Percentiles rank a stretch among this genome's conserved stretches.
phyloP scores from a whole-genome alignment of 306 rosid genomes.

The Vicia faba region DNA sequence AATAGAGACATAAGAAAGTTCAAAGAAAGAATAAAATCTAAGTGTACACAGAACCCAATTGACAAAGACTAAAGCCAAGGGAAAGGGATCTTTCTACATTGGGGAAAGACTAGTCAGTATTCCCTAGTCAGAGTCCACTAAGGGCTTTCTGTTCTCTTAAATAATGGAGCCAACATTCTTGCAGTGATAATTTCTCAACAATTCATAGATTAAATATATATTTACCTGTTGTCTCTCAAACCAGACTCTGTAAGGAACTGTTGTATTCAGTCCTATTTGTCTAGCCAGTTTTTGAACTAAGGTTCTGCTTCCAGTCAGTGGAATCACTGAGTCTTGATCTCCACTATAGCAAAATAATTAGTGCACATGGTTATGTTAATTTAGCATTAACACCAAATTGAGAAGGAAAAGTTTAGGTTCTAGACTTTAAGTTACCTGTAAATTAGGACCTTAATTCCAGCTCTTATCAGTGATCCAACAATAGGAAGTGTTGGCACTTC shows the following conservation, averaged over 20 bases:
- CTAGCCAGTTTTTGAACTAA: constrained; percentile 72
- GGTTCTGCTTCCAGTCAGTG: constrained; percentile 87
- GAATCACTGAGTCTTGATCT: constrained; percentile 97
- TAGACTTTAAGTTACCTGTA: constrained; percentile 66
- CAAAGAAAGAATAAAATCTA: constrained; percentile 19
- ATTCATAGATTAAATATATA: constrained; percentile 10
- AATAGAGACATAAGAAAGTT: constrained; percentile 28
- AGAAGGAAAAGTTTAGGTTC: constrained; percentile 2
- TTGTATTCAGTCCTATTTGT: constrained; percentile 64
- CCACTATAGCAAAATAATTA: constrained; percentile 58
- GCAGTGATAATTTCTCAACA: not conserved
- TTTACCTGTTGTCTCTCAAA: constrained; percentile 83
- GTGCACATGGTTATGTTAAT: constrained; percentile 22
- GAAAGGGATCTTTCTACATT: constrained; percentile 10
- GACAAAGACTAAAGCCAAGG: constrained; percentile 28
- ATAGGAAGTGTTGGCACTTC: constrained; percentile 84
- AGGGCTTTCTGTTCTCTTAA: constrained; percentile 22
- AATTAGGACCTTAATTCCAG: constrained; percentile 78
- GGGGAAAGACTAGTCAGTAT: constrained; percentile 6
- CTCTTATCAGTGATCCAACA: constrained; percentile 67
- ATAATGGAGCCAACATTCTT: constrained; percentile 12
- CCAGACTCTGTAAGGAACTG: constrained; percentile 92
- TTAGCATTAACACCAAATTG: constrained; percentile 16
- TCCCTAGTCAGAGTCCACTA: constrained; percentile 7
- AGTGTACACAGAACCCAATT: constrained; percentile 2